Conservation (phyloP, 2,329 filamentous ascomycete species). For the Elsinoe australis region DNA sequence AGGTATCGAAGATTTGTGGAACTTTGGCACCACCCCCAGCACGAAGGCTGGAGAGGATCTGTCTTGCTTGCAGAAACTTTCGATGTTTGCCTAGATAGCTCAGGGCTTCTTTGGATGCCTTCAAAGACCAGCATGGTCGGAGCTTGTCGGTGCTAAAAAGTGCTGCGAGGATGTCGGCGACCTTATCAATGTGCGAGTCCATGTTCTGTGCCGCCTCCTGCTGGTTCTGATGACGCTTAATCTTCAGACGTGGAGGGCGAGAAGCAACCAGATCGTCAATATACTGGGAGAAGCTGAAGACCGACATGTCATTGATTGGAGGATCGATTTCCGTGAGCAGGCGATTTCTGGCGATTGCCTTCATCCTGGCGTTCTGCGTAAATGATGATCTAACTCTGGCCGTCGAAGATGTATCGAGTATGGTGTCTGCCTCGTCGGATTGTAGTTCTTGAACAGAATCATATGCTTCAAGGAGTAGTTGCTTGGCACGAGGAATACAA, state of each 20-base stretch:
- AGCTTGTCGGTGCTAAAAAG: conserved; percentile 19
- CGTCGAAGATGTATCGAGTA: no score
- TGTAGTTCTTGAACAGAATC: no score
- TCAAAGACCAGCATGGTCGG: conserved; percentile 19
- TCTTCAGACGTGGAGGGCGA: neutral
- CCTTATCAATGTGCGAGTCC: conserved; percentile 17
- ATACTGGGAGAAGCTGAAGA: conserved; percentile 15
- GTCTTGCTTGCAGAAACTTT: conserved; percentile 20
- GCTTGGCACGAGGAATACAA: no score
- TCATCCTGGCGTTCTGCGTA: no score
- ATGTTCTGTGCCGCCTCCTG: no score
- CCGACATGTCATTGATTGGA: conserved; percentile 3
- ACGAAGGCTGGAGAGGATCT: conserved; percentile 15
- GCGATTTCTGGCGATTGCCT: no score
- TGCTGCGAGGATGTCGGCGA: conserved; percentile 20
- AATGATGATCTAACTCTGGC: no score
- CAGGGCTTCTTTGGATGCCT: conserved; percentile 22
- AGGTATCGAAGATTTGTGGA: conserved; percentile 21
- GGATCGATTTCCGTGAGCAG: neutral
- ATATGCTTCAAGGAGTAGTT: no score
- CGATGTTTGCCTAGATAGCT: conserved; percentile 22
- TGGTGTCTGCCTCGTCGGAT: no score
- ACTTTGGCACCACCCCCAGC: conserved; percentile 18
- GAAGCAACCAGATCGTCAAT: conserved; percentile 11
- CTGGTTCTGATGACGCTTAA: no score